Base-by-base conservation (phyloP, 805 yeast species). In the Ogataea sp. region DNA sequence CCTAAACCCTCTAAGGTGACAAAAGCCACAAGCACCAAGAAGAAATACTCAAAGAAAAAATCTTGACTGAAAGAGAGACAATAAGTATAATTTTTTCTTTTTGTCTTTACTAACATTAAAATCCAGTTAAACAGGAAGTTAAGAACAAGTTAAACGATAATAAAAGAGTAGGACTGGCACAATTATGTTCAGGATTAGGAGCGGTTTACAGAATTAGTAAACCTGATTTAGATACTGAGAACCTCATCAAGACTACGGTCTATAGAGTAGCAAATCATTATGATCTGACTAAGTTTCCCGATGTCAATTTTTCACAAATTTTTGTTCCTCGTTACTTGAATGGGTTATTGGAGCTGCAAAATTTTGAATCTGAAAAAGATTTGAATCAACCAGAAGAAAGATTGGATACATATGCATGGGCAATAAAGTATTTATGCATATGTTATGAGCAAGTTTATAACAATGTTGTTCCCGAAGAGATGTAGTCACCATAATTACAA, bases 291-390 rank as follows among this genome's bases (percentile, higher is more conserved):
- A 23, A 20, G 20, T 35, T 15, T 38, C 25, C 27, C 8, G 38
- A 20, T 25, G 26, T 18, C 35, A 38, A 26, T 37, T 33, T 15
- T 32, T 20, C 35, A 26, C 34, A 35, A 21, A 34, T 38, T n/a
- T 51, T 34, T 32, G 42, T 41, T 23, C 56, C 56, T 3, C 14
- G 21, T 14, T 50, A 38, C 33, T 35, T 51, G 10, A 35, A 37
- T 27, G 48, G 37, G 13, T 28, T 51, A 7, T 32, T 43, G 3
- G 42, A 38, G 11, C 16, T 23, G 3, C 39, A 17, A 17, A 15
- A 21, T 18, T 41, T 41, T 30, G 43, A 40, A 20, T 3, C 15
- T 4, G 6, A 32, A 18, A 6, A 15, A 21, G 23, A 16, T 20
- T 25, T 11, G 6, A 10, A 18, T 26, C 20, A 18, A 4, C 3